Evolutionary conservation across 2,329 filamentous ascomycete species (phyloP), one percentile per base, ranked within the genome.

Genomic region (Chaetothyriales sp.): DNA sequence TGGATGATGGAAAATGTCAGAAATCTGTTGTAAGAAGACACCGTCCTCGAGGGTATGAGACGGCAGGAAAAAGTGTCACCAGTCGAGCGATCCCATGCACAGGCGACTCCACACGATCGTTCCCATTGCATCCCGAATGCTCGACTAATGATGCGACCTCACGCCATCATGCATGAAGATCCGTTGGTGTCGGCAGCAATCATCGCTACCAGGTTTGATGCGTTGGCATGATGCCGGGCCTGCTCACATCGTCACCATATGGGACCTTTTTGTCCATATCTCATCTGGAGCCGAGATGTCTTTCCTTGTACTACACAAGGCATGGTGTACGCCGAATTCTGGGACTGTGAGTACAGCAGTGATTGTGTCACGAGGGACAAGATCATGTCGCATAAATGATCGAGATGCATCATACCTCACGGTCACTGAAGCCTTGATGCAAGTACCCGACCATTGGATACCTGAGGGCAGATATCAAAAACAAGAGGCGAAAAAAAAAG

Each of bases 291-390:
- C 32, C 32, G 32, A 39, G 32, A 39, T 39, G 32, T 39, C 12
- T 39, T 39, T 15, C 32, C 32, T 39, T 15, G 32, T 39, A 15
- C 32, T 39, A 39, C 32, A 39, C 32, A 39, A 15, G 32, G 32
- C 10, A 39, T 39, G 32, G 32, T 39, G 32, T 5, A 15, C 45
- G n/a, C 8, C 18, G 5, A 25, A 47, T 32, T 22, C 45, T 32
- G 45, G 45, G 45, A 32, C 45, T 47, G 45, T 22, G 15, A 28
- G 18, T 47, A 9, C 26, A 25, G 20, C 26, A 47, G 26, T 22
- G 22, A 47, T 28, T 47, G 45, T 47, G 28, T 47, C 45, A 47
- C 45, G 26, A 47, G 45, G 26, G 20, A 32, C 45, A 47, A 47
- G 45, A 47, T 47, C 45, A 47, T 18, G 45, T 47, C 26, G 45